These are phyloP conservation scores for Fraxinus ornus DNA, from an alignment of 305 asterid species.

Conservation along the genomic window DNA sequence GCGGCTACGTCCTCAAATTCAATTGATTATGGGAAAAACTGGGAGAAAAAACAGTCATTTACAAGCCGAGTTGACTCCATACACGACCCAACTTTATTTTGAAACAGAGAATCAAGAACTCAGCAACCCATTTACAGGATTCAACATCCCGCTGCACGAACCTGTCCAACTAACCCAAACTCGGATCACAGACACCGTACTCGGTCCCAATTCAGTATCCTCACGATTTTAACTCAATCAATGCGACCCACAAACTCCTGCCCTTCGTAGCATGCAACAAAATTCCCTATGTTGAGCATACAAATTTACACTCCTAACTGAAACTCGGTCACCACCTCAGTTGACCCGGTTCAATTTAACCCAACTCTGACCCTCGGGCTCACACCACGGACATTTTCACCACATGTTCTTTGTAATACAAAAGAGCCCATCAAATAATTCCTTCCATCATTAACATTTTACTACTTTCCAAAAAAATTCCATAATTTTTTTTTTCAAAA, in stretches of 20 bases:
- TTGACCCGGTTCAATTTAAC: constrained; percentile 6
- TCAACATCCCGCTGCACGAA: constrained; percentile 6
- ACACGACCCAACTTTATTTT: background rate
- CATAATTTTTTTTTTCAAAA: background rate
- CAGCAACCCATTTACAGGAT: background rate
- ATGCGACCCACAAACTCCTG: background rate
- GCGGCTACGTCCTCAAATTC: background rate
- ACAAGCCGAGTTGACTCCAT: background rate
- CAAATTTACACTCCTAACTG: constrained; percentile 1
- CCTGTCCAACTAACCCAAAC: background rate
- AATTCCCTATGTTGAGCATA: background rate
- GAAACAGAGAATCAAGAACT: background rate
- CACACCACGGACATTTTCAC: constrained; percentile 15
- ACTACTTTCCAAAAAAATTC: background rate
- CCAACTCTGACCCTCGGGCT: background rate
- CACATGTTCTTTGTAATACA: background rate
- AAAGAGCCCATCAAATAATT: background rate
- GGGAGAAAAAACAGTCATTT: background rate
- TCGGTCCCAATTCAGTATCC: background rate
- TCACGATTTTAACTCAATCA: constrained; percentile 1
- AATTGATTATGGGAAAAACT: background rate
- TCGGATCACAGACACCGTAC: constrained; percentile 9
- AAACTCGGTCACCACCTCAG: constrained; percentile 23
- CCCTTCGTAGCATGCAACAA: constrained; percentile 22
- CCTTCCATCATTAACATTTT: background rate